Base-by-base conservation (phyloP, 2,329 filamentous ascomycete genomes). In the Calonectria henricotiae region DNA sequence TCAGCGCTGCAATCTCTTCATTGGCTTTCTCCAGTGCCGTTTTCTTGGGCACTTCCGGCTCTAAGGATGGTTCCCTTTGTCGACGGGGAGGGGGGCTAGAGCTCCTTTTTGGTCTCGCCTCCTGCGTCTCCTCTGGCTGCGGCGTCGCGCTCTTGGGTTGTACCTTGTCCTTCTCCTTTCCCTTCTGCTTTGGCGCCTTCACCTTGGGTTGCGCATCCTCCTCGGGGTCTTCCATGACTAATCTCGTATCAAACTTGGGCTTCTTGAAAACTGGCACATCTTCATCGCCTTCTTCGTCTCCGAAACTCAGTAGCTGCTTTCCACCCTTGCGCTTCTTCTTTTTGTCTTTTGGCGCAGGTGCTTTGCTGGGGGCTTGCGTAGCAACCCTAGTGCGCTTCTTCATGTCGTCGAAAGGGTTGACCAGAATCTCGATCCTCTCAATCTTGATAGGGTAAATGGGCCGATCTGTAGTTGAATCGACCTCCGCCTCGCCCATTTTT, bases 401-500 rank as follows among this genome's bases (percentile, higher is more conserved):
- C 92, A 96, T 95, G 77, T 93, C 93, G 60, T 92, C 89, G 71
- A 96, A 97, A 0, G 93, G 93, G 78, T 96, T 96, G 58, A 95
- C 89, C 73, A 96, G 81, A 23, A 97, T 90, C 81, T 96, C 93
- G 32, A 93, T 85, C 23, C 87, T 85, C 4, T 90, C 91, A 69
- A 99, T 91, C 81, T 91, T 95, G 41, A 94, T 90, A 0, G 96
- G 92, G 81, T 98, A 99, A 60, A 97, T 83, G 2, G 96, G 96
- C 71, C 94, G 88, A 73, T 98, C 96, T 7, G 89, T 91, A 17
- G 91, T 92, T 65, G 94, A 92, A 30, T 92, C 89, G 20, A 97
- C 85, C 79, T 98, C 96, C 0, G 90, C 90, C 80, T 98, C 95
- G 23, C 93, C 95, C 87, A 98, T 98, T 83, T 95, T 97, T 79